Evolutionary conservation across 2,329 filamentous ascomycete species (phyloP).

Genomic region (Diaporthe eres): DNA sequence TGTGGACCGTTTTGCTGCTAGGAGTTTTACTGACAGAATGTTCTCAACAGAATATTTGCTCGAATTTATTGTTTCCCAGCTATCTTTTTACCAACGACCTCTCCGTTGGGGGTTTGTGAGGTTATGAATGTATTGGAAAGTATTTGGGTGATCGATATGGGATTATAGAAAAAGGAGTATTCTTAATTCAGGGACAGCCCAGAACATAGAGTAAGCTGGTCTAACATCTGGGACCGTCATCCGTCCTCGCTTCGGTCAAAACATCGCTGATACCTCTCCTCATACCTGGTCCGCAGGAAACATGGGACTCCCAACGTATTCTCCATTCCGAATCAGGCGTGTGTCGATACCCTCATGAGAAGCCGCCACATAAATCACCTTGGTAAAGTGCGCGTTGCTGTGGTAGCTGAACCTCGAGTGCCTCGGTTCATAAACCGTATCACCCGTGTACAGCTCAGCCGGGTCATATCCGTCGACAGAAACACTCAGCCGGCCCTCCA

Average conservation of each 20-base stretch:
- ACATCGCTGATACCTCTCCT: not conserved
- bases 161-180: too few relatives aligned
- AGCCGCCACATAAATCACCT: not conserved
- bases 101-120: not conserved
- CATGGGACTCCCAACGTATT: not conserved
- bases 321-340: not conserved
- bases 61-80: not conserved
- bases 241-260: not conserved
- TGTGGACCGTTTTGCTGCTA: not conserved
- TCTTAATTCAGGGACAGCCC: too few relatives aligned
- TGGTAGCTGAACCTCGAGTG: not conserved
- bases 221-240: too few relatives aligned
- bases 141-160: not conserved
- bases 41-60: not conserved
- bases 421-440: not conserved
- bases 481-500: not conserved
- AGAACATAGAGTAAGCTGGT: too few relatives aligned
- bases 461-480: not conserved
- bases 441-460: not conserved
- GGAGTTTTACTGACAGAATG: not conserved
- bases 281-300: not conserved
- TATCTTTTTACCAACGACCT: not conserved
- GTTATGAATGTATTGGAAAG: not conserved
- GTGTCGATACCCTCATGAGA: not conserved
- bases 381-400: not conserved